Evolutionary conservation across 495 filamentous ascomycete species (phyloP).

Genomic region (Stereocaulon alpinum): DNA sequence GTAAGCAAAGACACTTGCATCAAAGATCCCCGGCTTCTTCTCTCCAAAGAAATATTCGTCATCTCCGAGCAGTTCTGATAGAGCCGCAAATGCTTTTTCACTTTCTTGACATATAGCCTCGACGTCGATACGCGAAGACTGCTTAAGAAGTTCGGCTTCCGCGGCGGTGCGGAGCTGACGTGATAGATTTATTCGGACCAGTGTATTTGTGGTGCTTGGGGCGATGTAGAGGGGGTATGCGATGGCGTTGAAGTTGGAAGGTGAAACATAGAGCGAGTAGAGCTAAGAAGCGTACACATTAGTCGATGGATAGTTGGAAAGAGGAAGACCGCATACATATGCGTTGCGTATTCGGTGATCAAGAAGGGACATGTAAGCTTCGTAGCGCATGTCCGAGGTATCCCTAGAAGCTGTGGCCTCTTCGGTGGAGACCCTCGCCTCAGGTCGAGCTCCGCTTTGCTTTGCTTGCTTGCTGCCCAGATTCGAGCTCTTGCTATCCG

Average conservation of each 20-base stretch:
- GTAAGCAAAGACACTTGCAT: slow-evolving; percentile 84
- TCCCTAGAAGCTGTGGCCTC: slow-evolving; percentile 39
- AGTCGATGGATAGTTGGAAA: background rate
- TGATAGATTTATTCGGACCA: slow-evolving; percentile 53
- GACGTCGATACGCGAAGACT: slow-evolving; percentile 49
- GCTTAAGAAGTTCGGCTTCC: slow-evolving; percentile 57
- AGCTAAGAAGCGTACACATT: slow-evolving; percentile 40
- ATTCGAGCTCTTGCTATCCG: background rate
- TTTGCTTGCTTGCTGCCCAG: background rate
- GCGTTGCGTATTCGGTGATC: slow-evolving; percentile 73
- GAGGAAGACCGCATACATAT: slow-evolving; percentile 47
- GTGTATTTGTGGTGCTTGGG: slow-evolving; percentile 46
- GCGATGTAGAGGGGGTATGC: slow-evolving; percentile 59
- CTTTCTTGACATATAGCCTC: slow-evolving; percentile 57
- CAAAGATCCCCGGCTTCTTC: slow-evolving; percentile 59
- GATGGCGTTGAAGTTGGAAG: slow-evolving; percentile 51
- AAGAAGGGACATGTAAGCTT: slow-evolving; percentile 74
- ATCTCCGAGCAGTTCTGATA: slow-evolving; percentile 57
- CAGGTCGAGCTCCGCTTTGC: background rate
- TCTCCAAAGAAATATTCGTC: slow-evolving; percentile 58
- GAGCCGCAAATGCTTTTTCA: slow-evolving; percentile 59
- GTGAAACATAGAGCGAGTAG: slow-evolving; percentile 66
- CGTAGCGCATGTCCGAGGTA: slow-evolving; percentile 48
- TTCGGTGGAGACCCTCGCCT: background rate
- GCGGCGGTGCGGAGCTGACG: slow-evolving; percentile 62